Base-by-base conservation (phyloP, 2,329 filamentous ascomycete genomes). In the Cordyceps fumosorosea region DNA sequence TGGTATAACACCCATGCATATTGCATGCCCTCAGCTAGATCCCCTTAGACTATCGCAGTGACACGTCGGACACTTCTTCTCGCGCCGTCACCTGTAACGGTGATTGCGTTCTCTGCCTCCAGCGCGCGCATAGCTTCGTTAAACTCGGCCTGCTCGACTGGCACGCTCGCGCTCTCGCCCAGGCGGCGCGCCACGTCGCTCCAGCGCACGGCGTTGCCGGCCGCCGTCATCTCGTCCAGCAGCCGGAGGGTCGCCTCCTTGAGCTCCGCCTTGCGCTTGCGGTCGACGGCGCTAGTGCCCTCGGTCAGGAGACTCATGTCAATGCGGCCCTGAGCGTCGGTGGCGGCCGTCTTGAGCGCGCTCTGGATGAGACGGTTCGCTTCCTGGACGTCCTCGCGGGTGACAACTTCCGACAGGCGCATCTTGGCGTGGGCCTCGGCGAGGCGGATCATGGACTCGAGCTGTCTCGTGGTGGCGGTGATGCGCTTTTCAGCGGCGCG, bases 381-480 rank as follows among this genome's bases (percentile, higher is more conserved):
- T 78, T 99, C 95, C 56, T 86, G 79, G 6, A 99, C 96, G 70
- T 99, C 96, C 55, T 84, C 83, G 32, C 83, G 85, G 0, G 90
- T 92, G 48, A 99, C 95, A 16, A 81, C 84, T 3, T 80, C 74
- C 0, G 89, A 85, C 5, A 99, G 84, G 4, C 95, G 89, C 96
- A 99, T 99, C 76, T 97, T 97, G 56, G 95, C 96, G 75, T 99
- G 96, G 0, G 93, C 95, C 79, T 99, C 95, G 1, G 93, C 80
- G 3, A 99, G 88, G 65, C 95, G 93, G 72, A 99, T 98, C 96
- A 99, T 99, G 52, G 89, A 95, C 77, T 99, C 96, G 6, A 99
- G 83, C 76, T 99, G 95, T 72, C 95, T 86, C 0, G 96, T 99
- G 3, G 95, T 99, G 47, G 95, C 95, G 0, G 95, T 99, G 77